These are phyloP conservation scores for Jatropha podagrica DNA, from an alignment of 441 rosid genomes.

Conservation along the genomic window DNA sequence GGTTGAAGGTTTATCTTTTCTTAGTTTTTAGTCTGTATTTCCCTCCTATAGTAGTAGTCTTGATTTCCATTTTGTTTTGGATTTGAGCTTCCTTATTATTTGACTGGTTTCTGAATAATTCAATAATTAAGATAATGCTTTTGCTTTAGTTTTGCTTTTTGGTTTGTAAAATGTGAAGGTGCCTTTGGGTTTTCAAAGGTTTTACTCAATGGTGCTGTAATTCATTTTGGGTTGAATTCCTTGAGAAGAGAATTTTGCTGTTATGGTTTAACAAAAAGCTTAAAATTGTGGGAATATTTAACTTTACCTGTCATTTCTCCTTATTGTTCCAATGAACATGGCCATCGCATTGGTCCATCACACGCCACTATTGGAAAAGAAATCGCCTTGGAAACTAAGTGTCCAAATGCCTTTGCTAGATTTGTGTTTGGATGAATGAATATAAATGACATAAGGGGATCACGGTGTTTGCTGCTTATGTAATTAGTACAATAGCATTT, in stretches of 20 bases:
- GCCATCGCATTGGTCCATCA: neutral
- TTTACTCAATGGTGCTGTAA: neutral
- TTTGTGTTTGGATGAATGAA: neutral
- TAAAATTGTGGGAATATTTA: neutral
- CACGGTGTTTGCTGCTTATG: neutral
- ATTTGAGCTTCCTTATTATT: neutral
- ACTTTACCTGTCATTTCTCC: too few species aligned
- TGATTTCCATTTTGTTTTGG: neutral
- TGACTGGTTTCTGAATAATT: neutral
- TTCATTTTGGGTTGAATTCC: neutral
- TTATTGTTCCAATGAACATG: too few species aligned
- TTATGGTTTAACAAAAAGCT: neutral
- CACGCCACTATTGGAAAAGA: neutral
- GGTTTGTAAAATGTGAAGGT: neutral
- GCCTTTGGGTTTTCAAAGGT: neutral
- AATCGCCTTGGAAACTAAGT: neutral
- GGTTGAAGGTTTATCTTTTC: constrained; percentile 47
- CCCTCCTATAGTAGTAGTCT: neutral
- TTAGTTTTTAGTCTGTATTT: neutral
- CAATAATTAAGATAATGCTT: neutral
- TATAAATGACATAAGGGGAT: neutral
- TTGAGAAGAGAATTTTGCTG: neutral
- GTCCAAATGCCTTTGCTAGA: neutral
- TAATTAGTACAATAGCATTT: neutral
- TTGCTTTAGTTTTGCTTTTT: neutral